Evolutionary conservation across 83 land plant species (phyloP).

Genomic region (Picea abies): DNA sequence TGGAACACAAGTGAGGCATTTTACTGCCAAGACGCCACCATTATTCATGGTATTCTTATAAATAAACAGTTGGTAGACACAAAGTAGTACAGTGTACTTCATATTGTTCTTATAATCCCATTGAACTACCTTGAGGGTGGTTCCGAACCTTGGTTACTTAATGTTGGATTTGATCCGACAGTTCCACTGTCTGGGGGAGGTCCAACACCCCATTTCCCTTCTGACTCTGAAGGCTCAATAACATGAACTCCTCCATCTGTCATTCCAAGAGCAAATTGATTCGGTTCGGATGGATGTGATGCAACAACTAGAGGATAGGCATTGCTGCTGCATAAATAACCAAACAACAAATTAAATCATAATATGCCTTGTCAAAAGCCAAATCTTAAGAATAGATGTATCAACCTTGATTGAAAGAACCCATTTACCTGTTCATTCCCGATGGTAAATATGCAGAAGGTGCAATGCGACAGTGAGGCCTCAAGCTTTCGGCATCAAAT

Average conservation of each 20-base stretch:
- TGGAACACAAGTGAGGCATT: no score
- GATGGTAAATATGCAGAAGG: constrained; percentile 33
- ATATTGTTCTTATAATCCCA: no score
- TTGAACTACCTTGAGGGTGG: no score
- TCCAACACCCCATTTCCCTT: constrained; percentile 14
- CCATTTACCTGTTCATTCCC: constrained; percentile 27
- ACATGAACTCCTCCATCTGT: constrained; percentile 27
- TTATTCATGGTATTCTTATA: no score
- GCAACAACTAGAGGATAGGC: constrained; percentile 28
- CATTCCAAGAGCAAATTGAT: constrained; percentile 36
- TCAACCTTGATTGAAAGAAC: background rate
- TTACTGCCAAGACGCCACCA: no score
- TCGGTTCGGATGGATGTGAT: constrained; percentile 27
- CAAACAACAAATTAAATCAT: background rate
- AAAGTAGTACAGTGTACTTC: no score
- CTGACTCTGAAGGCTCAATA: constrained; percentile 27
- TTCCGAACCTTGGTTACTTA: background rate
- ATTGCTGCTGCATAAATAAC: background rate
- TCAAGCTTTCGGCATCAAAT: constrained; percentile 43
- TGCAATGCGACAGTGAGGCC: constrained; percentile 32
- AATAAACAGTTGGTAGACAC: no score
- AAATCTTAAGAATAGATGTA: background rate
- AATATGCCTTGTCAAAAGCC: background rate
- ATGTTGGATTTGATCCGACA: background rate
- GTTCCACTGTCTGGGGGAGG: background rate